Evolutionary conservation across 1,284 basidiomycete species (phyloP).

Genomic region (Cronartium ribicola): DNA sequence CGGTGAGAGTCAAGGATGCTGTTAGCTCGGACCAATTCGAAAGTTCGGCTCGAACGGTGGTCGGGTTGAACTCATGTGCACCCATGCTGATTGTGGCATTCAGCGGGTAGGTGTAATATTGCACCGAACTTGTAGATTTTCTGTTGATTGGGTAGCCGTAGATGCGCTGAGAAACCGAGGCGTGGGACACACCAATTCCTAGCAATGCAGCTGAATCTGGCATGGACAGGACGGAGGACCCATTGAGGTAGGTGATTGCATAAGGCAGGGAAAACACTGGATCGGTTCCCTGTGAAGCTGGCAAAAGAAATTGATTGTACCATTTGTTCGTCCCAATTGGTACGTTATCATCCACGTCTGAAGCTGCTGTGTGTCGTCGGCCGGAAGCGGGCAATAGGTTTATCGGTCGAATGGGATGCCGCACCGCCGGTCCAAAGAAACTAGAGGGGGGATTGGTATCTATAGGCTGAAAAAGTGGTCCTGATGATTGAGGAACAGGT

Average conservation of each 20-base stretch:
- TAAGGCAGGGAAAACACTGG: slow-evolving; percentile 41
- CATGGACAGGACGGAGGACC: slow-evolving; percentile 19
- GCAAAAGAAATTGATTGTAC: slow-evolving; percentile 32
- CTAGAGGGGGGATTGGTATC: not conserved
- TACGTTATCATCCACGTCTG: not conserved
- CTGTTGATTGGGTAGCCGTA: slow-evolving; percentile 14
- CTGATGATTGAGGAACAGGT: not conserved
- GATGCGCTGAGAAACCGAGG: slow-evolving; percentile 21
- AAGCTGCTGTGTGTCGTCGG: not conserved
- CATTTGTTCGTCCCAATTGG: slow-evolving; percentile 41
- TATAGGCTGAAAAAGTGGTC: not conserved
- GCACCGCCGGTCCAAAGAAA: not conserved
- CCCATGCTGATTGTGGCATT: slow-evolving; percentile 16
- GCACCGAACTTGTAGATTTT: not conserved
- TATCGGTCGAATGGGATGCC: not conserved
- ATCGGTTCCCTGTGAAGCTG: slow-evolving; percentile 28
- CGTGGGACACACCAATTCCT: slow-evolving; percentile 35
- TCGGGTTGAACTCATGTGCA: slow-evolving; percentile 16
- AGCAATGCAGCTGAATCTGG: not conserved
- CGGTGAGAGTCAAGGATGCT: not conserved
- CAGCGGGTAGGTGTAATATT: slow-evolving; percentile 30
- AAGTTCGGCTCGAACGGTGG: not conserved
- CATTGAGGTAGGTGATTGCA: slow-evolving; percentile 27
- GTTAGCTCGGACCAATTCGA: slow-evolving; percentile 36
- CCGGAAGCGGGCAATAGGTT: not conserved